phyloP scores from a whole-genome alignment of 225 moss, liverwort and hornwort species.

The Anthoceros angustus region DNA sequence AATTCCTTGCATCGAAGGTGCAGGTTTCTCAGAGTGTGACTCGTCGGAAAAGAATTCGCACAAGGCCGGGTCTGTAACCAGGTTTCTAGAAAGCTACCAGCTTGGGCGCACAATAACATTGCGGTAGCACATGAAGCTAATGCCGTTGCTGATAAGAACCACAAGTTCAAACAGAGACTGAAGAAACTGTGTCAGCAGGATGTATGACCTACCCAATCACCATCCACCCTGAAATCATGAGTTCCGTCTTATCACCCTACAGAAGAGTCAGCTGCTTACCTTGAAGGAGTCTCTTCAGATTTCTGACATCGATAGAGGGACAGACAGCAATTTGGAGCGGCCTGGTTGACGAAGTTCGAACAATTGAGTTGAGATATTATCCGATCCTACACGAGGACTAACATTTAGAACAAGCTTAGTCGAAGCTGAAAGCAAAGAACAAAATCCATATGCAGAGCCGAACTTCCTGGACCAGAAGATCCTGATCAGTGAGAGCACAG shows the following conservation, averaged over 20 bases:
- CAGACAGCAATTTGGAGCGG: neutral
- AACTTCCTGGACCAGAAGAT: neutral
- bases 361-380: neutral
- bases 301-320: no score
- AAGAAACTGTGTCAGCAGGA: neutral
- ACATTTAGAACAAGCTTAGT: neutral
- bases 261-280: neutral
- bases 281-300: neutral
- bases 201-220: neutral
- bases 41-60: constrained; percentile 45
- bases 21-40: constrained; percentile 66
- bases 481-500: no score
- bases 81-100: constrained; percentile 20
- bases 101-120: constrained; percentile 36
- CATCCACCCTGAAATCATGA: neutral
- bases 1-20: constrained; percentile 74
- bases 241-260: neutral
- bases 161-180: neutral
- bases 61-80: constrained; percentile 41
- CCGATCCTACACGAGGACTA: neutral
- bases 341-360: neutral
- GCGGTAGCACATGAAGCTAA: neutral
- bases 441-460: neutral
- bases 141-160: neutral
- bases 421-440: neutral